Evolutionary conservation across 495 filamentous ascomycete species (phyloP), one percentile per base, ranked within the genome.

Genomic region (Aspergillus asperescens): DNA sequence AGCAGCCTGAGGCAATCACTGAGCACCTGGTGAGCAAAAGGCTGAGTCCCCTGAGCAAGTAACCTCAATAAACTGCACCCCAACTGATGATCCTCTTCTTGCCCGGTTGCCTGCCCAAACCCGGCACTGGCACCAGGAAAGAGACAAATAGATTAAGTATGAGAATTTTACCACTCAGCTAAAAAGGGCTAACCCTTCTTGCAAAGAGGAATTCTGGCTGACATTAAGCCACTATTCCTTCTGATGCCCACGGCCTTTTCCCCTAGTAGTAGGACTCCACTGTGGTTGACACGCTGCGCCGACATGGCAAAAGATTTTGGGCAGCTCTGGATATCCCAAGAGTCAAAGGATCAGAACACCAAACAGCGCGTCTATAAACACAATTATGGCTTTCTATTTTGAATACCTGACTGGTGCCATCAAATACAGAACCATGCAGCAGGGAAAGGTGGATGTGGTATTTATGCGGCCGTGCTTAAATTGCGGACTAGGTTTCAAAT

Each of bases 1-100:
- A 35, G 44, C 29, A 48, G 44, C 27, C 44, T 48, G 44, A 48
- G 44, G 28, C 44, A 23, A 51, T 42, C 20, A 51, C 48, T 51
- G 20, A 51, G 48, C 24, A 51, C 35, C 12, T 13, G 35, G 24
- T 51, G 23, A 42, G 24, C 24, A 9, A 16, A 49, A 49, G 46
- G 24, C 40, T 43, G 24, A 43, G 40, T 28, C 22, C 40, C 22
- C 40, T 43, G 24, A 16, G 46, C 35, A 37, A 49, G 31, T n/a
- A 38, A 49, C 20, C 46, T 49, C 12, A 24, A 49, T 49, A 49
- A 49, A 49, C 31, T 49, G 23, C 16, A 49, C 18, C 28, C 46
- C 22, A 49, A 49, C 46, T 49, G 24, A 43, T 43, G 13, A 43
- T 8, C 13, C 40, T 28, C 40, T 28, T 28, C 23, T 43, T 49